Base-by-base conservation (phyloP, 495 filamentous ascomycete species). In the Xylaria venustula region DNA sequence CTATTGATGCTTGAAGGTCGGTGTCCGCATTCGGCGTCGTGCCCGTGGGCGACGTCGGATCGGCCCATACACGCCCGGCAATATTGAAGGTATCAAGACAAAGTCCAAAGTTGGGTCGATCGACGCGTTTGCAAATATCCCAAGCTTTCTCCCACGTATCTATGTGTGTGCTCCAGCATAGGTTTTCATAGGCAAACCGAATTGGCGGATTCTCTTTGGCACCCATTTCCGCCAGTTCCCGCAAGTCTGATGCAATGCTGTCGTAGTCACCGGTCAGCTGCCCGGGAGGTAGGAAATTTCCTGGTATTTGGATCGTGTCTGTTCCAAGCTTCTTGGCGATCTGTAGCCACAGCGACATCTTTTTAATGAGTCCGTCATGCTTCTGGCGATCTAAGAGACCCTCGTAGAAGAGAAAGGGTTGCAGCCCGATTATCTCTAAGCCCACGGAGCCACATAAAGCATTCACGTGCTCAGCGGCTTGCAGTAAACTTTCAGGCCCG, bases 81-180 rank as follows among this genome's bases (percentile, higher is more conserved):
- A 82, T 87, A 64, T 92, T 88, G 75, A 92, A 91, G 0, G 89
- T 92, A 67, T 93, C 89, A 17, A 93, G 79, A 66, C 88, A 91
- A 6, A 91, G 73, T 0, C 90, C 88, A 40, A 90, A 72, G 64
- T 92, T 92, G 0, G 76, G 77, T 2, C 83, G 71, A 64, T 88
- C 75, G 7, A 85, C 84, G 9, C 70, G 74, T 37, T 78, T 59
- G 3, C 87, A 82, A 26, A 91, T 86, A 3, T 85, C 75, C 83
- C 84, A 90, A 22, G 85, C 84, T 26, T 81, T 75, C 54, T 77
- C 78, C 88, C 88, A 92, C 12, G 75, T 79, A 2, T 83, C 83
- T 0, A 87, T 88, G 49, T 86, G 81, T 0, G 87, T 85, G 1
- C 85, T 84, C 90, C 89, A 92, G 72, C 87, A 89, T 87, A 89